phyloP scores from a whole-genome alignment of 306 rosid species.

The Trichosanthes truncata region DNA sequence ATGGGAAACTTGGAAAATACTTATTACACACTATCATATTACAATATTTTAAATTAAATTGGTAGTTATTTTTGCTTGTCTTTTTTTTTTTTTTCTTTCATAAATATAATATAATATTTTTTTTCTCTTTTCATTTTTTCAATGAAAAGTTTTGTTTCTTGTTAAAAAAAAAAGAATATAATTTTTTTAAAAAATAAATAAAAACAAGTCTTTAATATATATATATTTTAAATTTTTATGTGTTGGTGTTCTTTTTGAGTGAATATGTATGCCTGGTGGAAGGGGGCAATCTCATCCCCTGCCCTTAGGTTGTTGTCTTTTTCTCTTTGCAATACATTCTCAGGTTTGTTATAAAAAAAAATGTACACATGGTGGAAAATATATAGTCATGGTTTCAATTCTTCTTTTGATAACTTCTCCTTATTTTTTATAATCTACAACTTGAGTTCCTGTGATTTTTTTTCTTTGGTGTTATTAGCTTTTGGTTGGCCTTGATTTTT shows the following conservation, averaged over 20 bases:
- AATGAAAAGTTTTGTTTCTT: too few relatives aligned
- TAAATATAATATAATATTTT: not conserved
- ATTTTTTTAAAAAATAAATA: too few relatives aligned
- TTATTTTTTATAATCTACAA: not conserved
- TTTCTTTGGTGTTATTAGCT: not conserved
- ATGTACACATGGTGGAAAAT: not conserved
- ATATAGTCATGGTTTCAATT: not conserved
- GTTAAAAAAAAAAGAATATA: too few relatives aligned
- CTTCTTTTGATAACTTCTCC: not conserved
- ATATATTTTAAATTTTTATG: too few relatives aligned
- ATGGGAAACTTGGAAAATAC: not conserved
- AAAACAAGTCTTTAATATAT: too few relatives aligned
- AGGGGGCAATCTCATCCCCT: not conserved
- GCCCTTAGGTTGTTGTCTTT: not conserved
- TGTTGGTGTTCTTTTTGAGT: too few relatives aligned
- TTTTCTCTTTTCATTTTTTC: too few relatives aligned
- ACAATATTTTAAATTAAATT: slow-evolving; percentile 4
- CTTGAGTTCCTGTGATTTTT: not conserved
- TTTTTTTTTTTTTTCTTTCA: not conserved
- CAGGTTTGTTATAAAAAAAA: not conserved
- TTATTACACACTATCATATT: not conserved
- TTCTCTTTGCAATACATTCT: too few relatives aligned
- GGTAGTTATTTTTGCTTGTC: not conserved
- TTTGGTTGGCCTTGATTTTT: not conserved
- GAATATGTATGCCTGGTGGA: not conserved